Conservation (phyloP, 2,329 filamentous ascomycete species). For the Dactylonectria macrodidyma region DNA sequence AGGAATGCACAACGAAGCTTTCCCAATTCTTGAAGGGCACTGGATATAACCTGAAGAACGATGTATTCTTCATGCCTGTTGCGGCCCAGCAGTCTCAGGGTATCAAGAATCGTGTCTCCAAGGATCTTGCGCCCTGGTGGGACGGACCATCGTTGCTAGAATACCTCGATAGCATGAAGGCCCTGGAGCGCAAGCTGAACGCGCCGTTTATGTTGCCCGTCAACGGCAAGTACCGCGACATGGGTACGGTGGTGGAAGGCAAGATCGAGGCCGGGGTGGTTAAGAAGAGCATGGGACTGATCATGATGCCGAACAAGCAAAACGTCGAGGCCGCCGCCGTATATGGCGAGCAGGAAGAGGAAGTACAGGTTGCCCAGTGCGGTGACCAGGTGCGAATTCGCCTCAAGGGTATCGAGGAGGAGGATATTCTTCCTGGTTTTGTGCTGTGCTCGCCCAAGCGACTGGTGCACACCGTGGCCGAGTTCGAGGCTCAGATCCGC, state of each 20-base stretch:
- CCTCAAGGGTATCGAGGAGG: conserved; percentile 95
- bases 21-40: conserved; percentile 89
- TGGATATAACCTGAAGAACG: conserved; percentile 94
- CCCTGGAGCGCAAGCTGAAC: conserved; percentile 95
- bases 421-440: conserved; percentile 95
- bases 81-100: conserved; percentile 89
- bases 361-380: conserved; percentile 84
- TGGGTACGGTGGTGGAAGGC: conserved; percentile 97
- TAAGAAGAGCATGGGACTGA: conserved; percentile 87
- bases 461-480: conserved; percentile 88
- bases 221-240: conserved; percentile 94
- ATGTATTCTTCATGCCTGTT: conserved; percentile 96
- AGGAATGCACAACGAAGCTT: conserved; percentile 94
- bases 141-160: conserved; percentile 92
- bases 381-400: conserved; percentile 96
- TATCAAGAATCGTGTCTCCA: conserved; percentile 90
- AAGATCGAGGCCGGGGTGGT: conserved; percentile 96
- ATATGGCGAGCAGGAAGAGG: conserved; percentile 97
- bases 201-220: conserved; percentile 99
- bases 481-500: conserved; percentile 97
- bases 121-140: conserved; percentile 85
- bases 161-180: conserved; percentile 93
- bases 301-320: conserved; percentile 97
- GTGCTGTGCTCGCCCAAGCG: conserved; percentile 96
- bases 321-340: conserved; percentile 85